Base-by-base conservation (phyloP, 1,139 yeast genomes). In the Lodderomyces metapsilosis region DNA sequence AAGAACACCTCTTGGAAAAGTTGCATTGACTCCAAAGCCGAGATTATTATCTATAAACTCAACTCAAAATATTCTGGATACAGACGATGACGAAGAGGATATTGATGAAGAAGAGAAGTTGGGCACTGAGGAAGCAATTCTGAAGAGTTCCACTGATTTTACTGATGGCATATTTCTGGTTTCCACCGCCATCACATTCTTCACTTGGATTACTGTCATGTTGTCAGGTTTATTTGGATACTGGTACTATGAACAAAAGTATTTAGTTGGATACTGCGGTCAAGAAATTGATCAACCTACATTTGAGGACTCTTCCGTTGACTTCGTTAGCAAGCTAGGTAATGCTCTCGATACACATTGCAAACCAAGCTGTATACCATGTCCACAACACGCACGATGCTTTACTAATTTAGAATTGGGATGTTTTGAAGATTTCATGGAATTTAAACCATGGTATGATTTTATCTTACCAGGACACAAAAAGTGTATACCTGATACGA, bases 361-460 rank as follows among this genome's bases (percentile, higher is more conserved):
- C 42, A 76, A 76, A 41, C 96, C 97, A 3, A 46, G 54, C 2
- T 92, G 98, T 62, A 64, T 76, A 6, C 78, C 78, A 28, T 91
- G 98, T 56, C 98, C 98, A 1, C 74, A 72, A 8, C 86, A 91
- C 61, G 95, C 94, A 1, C 68, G 79, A 39, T 92, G 98, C 59
- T 78, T 73, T 47, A 78, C 81, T 22, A 61, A 72, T 38, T 68
- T 84, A 52, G 67, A 74, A 46, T 58, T 85, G 13, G 79, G 74
- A 41, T 89, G 97, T 59, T 82, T 78, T 52, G 82, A 81, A 36
- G 94, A 84, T 44, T 88, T 75, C 58, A 65, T 80, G 34, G 75
- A 74, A 38, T 61, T 61, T 37, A 66, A 74, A 40, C 84, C 87
- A 10, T 76, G 82, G 71, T 72, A 75, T 50, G 95, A 96, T 4